phyloP scores from a whole-genome alignment of 2,329 filamentous ascomycete genomes.

The Trichoderma sp. region DNA sequence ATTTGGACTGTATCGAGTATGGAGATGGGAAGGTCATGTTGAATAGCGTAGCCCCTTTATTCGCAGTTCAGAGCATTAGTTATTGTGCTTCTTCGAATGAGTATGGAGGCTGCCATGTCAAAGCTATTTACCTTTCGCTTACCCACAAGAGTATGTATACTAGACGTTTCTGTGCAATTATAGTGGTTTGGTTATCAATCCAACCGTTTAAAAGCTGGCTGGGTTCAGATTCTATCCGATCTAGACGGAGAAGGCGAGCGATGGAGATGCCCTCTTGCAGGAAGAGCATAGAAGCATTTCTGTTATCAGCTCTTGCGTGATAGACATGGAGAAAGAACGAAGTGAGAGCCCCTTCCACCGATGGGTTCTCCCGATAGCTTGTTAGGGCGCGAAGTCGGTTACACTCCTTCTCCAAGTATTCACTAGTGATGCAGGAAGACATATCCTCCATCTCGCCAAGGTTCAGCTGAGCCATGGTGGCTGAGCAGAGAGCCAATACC shows the following conservation, averaged over 20 bases:
- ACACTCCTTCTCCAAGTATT: conserved; percentile 23
- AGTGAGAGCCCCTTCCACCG: conserved; percentile 11
- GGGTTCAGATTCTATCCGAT: conserved; percentile 9
- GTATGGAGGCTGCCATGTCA: background rate
- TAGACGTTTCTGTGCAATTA: background rate
- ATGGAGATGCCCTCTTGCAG: conserved; percentile 24
- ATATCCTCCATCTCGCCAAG: background rate
- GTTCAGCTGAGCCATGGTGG: conserved; percentile 23
- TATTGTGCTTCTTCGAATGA: background rate
- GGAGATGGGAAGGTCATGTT: conserved; percentile 19
- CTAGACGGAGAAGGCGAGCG: conserved; percentile 15
- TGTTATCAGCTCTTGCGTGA: conserved; percentile 19
- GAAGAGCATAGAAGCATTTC: conserved; percentile 21
- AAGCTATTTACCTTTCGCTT: conserved; percentile 20
- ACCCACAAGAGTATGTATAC: conserved; percentile 23
- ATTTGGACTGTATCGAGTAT: conserved; percentile 9
- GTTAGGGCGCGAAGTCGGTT: conserved; percentile 3
- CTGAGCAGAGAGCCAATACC: conserved; percentile 15
- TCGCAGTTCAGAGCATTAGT: background rate
- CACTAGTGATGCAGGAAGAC: conserved; percentile 5
- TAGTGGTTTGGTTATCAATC: background rate
- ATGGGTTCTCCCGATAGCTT: conserved; percentile 21
- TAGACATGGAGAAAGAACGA: conserved; percentile 25
- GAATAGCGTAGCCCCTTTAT: conserved; percentile 18
- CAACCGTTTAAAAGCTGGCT: background rate